Conservation (phyloP, 805 yeast genomes). For the Starmerella powellii region DNA sequence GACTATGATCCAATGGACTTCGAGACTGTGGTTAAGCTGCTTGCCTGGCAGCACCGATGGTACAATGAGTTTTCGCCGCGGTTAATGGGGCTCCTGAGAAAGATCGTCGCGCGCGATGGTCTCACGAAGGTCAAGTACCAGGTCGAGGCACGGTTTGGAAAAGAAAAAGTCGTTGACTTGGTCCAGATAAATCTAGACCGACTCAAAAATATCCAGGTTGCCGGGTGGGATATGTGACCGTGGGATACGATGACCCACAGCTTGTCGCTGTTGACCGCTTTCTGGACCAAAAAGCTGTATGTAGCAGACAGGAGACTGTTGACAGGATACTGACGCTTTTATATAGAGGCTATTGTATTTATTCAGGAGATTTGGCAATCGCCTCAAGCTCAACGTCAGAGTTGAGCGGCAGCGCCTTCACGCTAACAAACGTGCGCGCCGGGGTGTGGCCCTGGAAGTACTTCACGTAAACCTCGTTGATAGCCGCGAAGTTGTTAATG, state of each 20-base stretch:
- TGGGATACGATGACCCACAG: too few species aligned
- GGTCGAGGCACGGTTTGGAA: slow-evolving; percentile 28
- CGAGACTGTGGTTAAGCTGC: slow-evolving; percentile 57
- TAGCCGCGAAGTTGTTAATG: slow-evolving; percentile 70
- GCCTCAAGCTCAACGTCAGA: slow-evolving; percentile 84
- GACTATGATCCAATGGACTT: slow-evolving; percentile 41
- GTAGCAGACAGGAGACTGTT: background rate
- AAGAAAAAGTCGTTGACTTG: slow-evolving; percentile 25
- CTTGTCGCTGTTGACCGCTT: too few species aligned
- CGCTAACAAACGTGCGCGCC: slow-evolving; percentile 97
- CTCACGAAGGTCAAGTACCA: slow-evolving; percentile 50
- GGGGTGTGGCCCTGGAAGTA: slow-evolving; percentile 39
- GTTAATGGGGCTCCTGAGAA: slow-evolving; percentile 44
- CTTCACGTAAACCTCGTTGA: slow-evolving; percentile 69
- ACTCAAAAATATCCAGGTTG: slow-evolving; percentile 21
- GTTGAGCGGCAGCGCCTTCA: slow-evolving; percentile 77
- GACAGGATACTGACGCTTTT: background rate
- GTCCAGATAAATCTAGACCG: slow-evolving; percentile 22
- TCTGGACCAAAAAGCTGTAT: too few species aligned
- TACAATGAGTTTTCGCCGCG: slow-evolving; percentile 77
- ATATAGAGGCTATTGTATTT: background rate
- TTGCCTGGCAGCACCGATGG: slow-evolving; percentile 99
- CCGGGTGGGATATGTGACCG: slow-evolving; percentile 21
- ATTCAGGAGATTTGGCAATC: slow-evolving; percentile 40
- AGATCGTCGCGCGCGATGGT: slow-evolving; percentile 64